Base-by-base conservation (phyloP, 345 rosid genomes). In the Populus euphratica region DNA sequence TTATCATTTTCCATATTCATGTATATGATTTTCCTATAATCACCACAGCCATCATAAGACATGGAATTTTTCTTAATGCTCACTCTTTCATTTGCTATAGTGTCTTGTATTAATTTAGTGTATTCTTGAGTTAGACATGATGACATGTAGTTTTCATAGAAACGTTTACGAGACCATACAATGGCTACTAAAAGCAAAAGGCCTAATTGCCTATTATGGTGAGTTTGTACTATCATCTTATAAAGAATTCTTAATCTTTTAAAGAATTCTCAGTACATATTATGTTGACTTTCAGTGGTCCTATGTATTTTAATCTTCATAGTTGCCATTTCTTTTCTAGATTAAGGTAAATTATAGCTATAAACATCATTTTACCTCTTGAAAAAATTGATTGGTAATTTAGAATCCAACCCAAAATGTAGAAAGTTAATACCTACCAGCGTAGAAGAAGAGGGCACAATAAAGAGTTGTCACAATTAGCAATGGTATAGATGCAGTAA, bases 381-480 rank as follows among this genome's bases (percentile, higher is more conserved):
- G 5, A 7, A 17, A 49, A 1, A 50, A 50, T 50, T 18, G 59
- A 50, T 50, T 18, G n/a, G 1, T 50, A 50, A 17, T 50, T 6
- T 17, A 68, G 11, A 36, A 50, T 31, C 29, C n/a, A 38, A 49
- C 29, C 20, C 2, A 4, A 21, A 29, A 75, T 73, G 18, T 25
- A 59, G 39, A 59, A 38, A 80, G 64, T 35, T n/a, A 21, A 72
- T 76, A 74, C 96, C 36, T 91, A 95, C 97, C 94, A 4, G 89
- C 93, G 67, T 93, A 93, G 23, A 90, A 93, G 52, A 88, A 93
- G 43, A 95, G 90, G 68, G 93, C 87, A 74, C 99, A 95, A 76
- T 92, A 90, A 74, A 92, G 11, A 63, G 97, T 96, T 39, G 97
- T 96, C n/a, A 92, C 59, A 44, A 95, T 91, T 0, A 96, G 98